Base-by-base conservation (phyloP, 2,329 filamentous ascomycete species). In the Podosphaera aphanis region DNA sequence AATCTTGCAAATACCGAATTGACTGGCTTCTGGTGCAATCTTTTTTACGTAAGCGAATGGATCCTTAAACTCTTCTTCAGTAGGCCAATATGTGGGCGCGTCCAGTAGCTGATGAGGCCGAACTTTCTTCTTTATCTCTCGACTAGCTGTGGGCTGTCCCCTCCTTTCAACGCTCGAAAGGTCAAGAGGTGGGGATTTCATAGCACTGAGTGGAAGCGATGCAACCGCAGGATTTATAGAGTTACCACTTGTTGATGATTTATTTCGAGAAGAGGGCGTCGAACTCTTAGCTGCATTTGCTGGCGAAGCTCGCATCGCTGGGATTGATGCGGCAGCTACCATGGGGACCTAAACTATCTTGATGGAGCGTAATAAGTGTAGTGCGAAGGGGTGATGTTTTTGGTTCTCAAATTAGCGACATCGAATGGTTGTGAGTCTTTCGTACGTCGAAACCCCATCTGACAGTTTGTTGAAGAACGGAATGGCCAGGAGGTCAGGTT, bases 1-100 rank as follows among this genome's bases (percentile, higher is more conserved):
- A 50, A 98, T 83, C 63, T 94, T 93, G 70, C 85, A 86, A 46
- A 98, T 82, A 44, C 90, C 90, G 62, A 82, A 95, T 56, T 86
- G 76, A 52, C 71, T 74, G 20, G 83, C 90, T 60, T 94, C 85
- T 1, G 83, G 77, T 1, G 78, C 70, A 53, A 98, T 94, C 62
- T 88, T 94, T 59, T 78, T 78, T 55, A 98, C 86, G 58, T 94
- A 98, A 55, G 82, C 81, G 58, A 93, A 77, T 0, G 90, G 90
- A 56, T 98, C 86, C 57, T 79, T 83, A 69, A 90, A 98, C 62
- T 98, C 86, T 54, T 94, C 86, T 53, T 84, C 78, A 0, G 83
- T 93, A 27, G 90, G 90, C 51, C 77, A 71, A 61, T 84, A 98
- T 4, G 84, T 90, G 2, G 88, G 88, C 23, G 90, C 88, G 59